Percentiles rank a stretch among this genome's conserved stretches.
phyloP scores from a whole-genome alignment of 2,329 filamentous ascomycete species.

The Magnaporthiopsis poae region DNA sequence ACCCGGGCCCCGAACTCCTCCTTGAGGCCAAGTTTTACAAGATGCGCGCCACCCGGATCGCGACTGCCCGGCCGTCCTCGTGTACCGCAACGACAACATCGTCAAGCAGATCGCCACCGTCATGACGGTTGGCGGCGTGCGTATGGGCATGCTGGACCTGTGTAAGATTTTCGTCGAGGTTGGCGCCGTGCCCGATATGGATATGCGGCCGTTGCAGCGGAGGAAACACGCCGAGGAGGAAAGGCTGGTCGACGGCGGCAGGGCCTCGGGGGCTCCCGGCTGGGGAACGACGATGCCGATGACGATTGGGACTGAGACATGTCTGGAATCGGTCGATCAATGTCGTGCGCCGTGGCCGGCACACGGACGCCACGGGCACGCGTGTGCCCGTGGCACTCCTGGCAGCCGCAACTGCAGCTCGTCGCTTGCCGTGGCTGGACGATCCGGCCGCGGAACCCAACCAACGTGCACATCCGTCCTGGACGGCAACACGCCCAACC shows the following conservation, averaged over 20 bases:
- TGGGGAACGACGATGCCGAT: constrained; percentile 18
- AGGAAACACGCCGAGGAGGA: constrained; percentile 50
- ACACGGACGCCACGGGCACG: too few species aligned
- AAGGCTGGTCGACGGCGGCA: constrained; percentile 37
- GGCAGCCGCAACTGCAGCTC: too few species aligned
- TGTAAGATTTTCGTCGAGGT: constrained; percentile 74
- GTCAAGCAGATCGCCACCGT: constrained; percentile 86
- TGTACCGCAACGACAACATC: constrained; percentile 90
- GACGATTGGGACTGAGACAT: constrained; percentile 22
- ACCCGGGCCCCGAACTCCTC: too few species aligned
- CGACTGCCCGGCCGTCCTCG: constrained; percentile 75
- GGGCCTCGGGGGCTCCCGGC: constrained; percentile 16
- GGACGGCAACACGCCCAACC: constrained; percentile 59
- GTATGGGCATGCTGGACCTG: constrained; percentile 62
- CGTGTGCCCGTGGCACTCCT: too few species aligned
- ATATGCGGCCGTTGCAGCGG: constrained; percentile 63
- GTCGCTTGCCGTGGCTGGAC: too few species aligned
- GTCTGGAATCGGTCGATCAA: background rate
- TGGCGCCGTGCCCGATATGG: constrained; percentile 67
- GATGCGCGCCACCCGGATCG: constrained; percentile 82
- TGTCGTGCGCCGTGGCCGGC: background rate
- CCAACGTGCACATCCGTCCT: constrained; percentile 57
- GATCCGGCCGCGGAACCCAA: constrained; percentile 32
- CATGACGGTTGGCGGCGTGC: constrained; percentile 62
- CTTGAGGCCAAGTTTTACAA: constrained; percentile 91